Evolutionary conservation across 768 basidiomycete species (phyloP).

Genomic region (Serendipita vermifera): DNA sequence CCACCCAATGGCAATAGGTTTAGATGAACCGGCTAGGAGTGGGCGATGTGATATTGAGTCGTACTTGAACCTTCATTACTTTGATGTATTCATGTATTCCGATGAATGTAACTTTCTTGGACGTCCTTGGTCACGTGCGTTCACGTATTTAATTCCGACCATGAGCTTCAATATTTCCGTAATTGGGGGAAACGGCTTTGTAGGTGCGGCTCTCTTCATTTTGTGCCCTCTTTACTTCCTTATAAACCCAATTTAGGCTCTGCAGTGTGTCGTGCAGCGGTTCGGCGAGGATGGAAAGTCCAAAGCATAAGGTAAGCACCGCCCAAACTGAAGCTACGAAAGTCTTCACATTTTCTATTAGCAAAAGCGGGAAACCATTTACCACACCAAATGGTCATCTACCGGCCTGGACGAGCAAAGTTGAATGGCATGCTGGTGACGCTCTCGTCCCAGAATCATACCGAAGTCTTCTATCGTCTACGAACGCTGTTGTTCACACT

Average conservation of each 20-base stretch:
- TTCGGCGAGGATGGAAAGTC: slow-evolving; percentile 73
- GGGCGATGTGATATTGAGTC: too few relatives aligned
- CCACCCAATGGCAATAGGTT: not conserved
- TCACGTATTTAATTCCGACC: not conserved
- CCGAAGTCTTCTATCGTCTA: slow-evolving; percentile 47
- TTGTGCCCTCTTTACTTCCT: not conserved
- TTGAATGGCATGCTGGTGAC: slow-evolving; percentile 76
- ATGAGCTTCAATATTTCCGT: slow-evolving; percentile 61
- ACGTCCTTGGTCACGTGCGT: not conserved
- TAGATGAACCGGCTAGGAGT: too few relatives aligned
- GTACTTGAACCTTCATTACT: too few relatives aligned
- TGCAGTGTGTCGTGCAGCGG: slow-evolving; percentile 78
- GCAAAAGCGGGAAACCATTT: slow-evolving; percentile 62
- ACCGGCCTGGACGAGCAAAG: slow-evolving; percentile 75
- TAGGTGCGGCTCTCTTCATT: slow-evolving; percentile 43
- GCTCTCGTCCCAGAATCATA: slow-evolving; percentile 70
- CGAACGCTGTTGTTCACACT: slow-evolving; percentile 80
- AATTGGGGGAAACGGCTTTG: slow-evolving; percentile 96
- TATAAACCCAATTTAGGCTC: slow-evolving; percentile 46
- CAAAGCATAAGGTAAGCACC: slow-evolving; percentile 66
- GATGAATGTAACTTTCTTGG: not conserved
- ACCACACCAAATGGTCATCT: slow-evolving; percentile 78
- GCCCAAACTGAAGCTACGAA: slow-evolving; percentile 8
- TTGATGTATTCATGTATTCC: too few relatives aligned
- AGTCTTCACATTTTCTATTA: not conserved